Evolutionary conservation across 2,329 filamentous ascomycete species (phyloP).

Genomic region (Cryphonectria parasitica): DNA sequence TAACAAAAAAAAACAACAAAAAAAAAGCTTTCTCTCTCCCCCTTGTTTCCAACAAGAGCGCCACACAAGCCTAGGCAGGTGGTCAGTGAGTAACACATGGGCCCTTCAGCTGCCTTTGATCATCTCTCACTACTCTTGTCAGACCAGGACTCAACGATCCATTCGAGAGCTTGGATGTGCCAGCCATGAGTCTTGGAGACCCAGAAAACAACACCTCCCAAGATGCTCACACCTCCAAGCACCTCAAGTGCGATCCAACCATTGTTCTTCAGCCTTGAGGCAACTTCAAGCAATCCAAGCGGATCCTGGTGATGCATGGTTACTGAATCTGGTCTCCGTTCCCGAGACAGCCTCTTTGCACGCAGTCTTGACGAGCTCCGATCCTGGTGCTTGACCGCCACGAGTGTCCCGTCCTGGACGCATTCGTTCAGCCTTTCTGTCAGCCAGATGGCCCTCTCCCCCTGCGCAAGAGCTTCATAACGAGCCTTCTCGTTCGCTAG

Average conservation of each 20-base stretch:
- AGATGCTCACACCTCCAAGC: conserved; percentile 71
- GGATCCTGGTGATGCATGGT: conserved; percentile 66
- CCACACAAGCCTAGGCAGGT: not conserved
- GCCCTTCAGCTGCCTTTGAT: not conserved
- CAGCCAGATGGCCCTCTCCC: conserved; percentile 71
- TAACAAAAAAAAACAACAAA: not conserved
- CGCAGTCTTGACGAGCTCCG: conserved; percentile 19
- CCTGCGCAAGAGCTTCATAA: conserved; percentile 65
- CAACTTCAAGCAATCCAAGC: conserved; percentile 73
- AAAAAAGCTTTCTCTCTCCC: not conserved
- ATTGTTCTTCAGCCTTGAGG: conserved; percentile 65
- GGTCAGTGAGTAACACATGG: not conserved
- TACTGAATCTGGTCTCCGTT: conserved; percentile 19
- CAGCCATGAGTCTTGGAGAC: conserved; percentile 41
- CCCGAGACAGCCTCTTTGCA: conserved; percentile 15
- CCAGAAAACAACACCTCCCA: conserved; percentile 74
- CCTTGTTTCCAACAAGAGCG: not conserved
- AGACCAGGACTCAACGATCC: conserved; percentile 37
- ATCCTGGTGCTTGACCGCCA: conserved; percentile 45
- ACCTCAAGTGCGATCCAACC: conserved; percentile 74
- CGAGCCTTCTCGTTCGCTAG: conserved; percentile 72
- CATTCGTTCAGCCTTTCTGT: conserved; percentile 69
- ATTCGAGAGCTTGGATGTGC: conserved; percentile 35
- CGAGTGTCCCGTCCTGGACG: conserved; percentile 65
- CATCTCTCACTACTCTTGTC: conserved; percentile 35